Conservation (phyloP, 139 green algal species). For the Coelastrella sp. region DNA sequence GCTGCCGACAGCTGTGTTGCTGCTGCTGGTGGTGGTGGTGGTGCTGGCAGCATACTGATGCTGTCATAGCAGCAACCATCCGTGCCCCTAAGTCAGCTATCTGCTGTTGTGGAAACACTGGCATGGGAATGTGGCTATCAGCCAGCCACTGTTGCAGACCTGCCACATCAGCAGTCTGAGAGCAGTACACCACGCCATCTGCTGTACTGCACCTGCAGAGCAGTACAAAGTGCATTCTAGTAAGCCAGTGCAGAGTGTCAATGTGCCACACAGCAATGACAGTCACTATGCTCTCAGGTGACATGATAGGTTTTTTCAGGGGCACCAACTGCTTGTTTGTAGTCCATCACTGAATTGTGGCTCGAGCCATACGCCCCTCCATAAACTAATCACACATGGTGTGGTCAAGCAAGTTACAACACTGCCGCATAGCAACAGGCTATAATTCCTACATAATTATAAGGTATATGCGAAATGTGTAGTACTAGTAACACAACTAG, state of each 20-base stretch:
- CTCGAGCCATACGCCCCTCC: no score
- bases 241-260: not conserved
- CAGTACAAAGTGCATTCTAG: not conserved
- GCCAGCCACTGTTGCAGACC: slow-evolving; percentile 57
- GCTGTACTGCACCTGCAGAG: slow-evolving; percentile 27
- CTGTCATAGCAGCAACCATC: slow-evolving; percentile 65
- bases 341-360: no score
- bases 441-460: no score
- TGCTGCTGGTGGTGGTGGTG: not conserved
- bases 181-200: slow-evolving; percentile 57
- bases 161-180: slow-evolving; percentile 49
- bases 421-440: no score
- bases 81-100: slow-evolving; percentile 62
- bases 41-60: slow-evolving; percentile 11
- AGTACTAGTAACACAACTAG: no score
- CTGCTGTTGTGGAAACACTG: slow-evolving; percentile 56
- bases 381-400: no score
- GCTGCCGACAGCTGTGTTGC: not conserved
- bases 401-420: no score
- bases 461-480: no score
- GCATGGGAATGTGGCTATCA: slow-evolving; percentile 15
- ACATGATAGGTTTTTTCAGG: no score
- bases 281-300: no score
- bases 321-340: no score
- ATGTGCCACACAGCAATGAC: not conserved